Evolutionary conservation across 768 basidiomycete genomes (phyloP).

Genomic region (Trametes cingulata): DNA sequence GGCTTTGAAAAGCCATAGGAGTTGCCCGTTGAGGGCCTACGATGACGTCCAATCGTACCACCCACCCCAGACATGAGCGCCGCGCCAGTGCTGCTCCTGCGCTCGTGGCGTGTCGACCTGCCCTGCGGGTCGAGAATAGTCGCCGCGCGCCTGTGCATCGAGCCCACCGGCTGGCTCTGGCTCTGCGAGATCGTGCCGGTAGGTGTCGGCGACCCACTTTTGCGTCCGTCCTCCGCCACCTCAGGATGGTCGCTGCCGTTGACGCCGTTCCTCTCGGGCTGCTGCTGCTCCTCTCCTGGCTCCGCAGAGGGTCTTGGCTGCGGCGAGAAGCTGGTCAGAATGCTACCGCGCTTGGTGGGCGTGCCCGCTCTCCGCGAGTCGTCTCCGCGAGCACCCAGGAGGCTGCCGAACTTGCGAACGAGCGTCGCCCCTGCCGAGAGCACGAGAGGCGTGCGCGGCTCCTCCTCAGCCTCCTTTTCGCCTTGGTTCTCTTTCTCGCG

Average conservation of each 20-base stretch:
- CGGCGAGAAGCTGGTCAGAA: conserved; percentile 46
- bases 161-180: conserved; percentile 59
- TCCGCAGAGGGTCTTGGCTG: conserved; percentile 36
- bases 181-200: conserved; percentile 36
- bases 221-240: conserved; percentile 20
- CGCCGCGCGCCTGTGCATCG: conserved; percentile 70
- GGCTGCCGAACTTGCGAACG: conserved; percentile 75
- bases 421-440: conserved; percentile 65
- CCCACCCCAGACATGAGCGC: conserved; percentile 47
- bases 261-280: conserved; percentile 17
- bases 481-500: conserved; percentile 33
- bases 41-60: conserved; percentile 65
- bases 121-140: conserved; percentile 74
- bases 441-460: conserved; percentile 32
- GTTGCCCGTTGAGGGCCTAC: conserved; percentile 72
- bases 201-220: conserved; percentile 23
- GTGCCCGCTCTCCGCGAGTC: conserved; percentile 43
- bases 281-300: conserved; percentile 15
- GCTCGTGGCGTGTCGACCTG: conserved; percentile 62
- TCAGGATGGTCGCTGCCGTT: conserved; percentile 18
- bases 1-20: conserved; percentile 35
- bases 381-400: conserved; percentile 49
- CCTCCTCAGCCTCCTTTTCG: conserved; percentile 35
- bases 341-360: conserved; percentile 49
- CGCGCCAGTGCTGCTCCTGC: conserved; percentile 77